These are phyloP conservation scores for Yamadazyma jaroonii DNA, from an alignment of 1,139 yeast species.

Conservation along the genomic window DNA sequence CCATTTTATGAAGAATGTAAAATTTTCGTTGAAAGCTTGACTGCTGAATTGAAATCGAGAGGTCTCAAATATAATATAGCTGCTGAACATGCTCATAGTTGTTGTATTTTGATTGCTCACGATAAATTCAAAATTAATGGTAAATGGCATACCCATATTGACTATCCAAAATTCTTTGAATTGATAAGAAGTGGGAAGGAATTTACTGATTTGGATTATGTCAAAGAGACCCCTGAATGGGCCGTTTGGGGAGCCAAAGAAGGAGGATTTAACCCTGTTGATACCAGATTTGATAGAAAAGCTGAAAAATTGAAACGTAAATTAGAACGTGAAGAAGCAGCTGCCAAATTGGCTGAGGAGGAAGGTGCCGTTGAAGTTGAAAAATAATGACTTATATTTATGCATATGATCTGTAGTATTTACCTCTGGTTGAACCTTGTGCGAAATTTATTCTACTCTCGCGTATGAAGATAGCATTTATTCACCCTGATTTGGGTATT, in stretches of 20 bases:
- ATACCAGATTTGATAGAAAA: slow-evolving; percentile 64
- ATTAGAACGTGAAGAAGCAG: slow-evolving; percentile 35
- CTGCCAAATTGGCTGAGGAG: slow-evolving; percentile 8
- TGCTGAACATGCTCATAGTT: slow-evolving; percentile 94
- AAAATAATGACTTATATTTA: slow-evolving; percentile 6
- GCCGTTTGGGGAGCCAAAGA: slow-evolving; percentile 83
- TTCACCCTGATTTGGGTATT: slow-evolving; percentile 96
- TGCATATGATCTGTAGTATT: neutral
- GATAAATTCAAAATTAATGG: slow-evolving; percentile 65
- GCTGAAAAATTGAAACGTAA: slow-evolving; percentile 57
- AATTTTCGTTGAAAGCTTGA: slow-evolving; percentile 62
- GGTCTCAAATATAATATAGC: slow-evolving; percentile 79
- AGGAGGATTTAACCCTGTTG: slow-evolving; percentile 91
- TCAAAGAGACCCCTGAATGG: slow-evolving; percentile 83
- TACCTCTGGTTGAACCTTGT: no score
- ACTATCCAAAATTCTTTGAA: slow-evolving; percentile 74
- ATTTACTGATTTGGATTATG: slow-evolving; percentile 78
- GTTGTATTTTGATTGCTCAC: slow-evolving; percentile 85
- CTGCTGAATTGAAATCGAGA: slow-evolving; percentile 55
- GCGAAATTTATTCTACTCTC: neutral
- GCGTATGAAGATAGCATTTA: slow-evolving; percentile 58
- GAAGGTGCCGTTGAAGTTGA: slow-evolving; percentile 4
- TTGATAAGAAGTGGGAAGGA: slow-evolving; percentile 60
- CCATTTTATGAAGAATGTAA: slow-evolving; percentile 93
- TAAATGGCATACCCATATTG: slow-evolving; percentile 87